These are phyloP conservation scores for Plectosphaerella plurivora DNA, from an alignment of 2,329 filamentous ascomycete genomes.

Conservation along the genomic window DNA sequence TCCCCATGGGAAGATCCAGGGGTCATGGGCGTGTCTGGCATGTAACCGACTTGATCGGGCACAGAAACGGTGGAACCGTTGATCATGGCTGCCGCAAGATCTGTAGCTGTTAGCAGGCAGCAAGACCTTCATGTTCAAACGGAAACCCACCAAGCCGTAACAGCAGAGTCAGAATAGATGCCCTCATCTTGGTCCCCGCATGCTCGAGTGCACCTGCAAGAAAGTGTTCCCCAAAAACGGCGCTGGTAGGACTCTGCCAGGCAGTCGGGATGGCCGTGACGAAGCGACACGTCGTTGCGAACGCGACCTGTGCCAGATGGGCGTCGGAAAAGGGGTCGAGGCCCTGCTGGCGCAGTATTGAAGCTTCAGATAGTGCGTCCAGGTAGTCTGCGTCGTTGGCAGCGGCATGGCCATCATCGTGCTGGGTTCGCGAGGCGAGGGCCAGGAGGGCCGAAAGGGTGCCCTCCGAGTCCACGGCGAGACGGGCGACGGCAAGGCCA, in stretches of 20 bases:
- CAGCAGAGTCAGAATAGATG: slow-evolving; percentile 12
- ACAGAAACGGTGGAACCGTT: slow-evolving; percentile 17
- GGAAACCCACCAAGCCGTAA: slow-evolving; percentile 18
- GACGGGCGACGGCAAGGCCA: slow-evolving; percentile 27
- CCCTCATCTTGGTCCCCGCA: slow-evolving; percentile 6
- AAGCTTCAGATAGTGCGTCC: slow-evolving; percentile 1
- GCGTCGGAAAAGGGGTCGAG: slow-evolving; percentile 1
- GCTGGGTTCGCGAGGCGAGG: slow-evolving; percentile 6
- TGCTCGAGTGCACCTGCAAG: background rate
- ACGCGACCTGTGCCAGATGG: slow-evolving; percentile 1
- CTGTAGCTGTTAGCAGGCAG: slow-evolving; percentile 6
- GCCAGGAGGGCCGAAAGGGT: slow-evolving; percentile 21
- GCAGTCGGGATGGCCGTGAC: slow-evolving; percentile 1
- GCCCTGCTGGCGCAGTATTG: background rate
- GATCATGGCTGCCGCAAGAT: slow-evolving; percentile 21
- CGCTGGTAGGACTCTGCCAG: slow-evolving; percentile 2
- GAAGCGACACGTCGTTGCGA: slow-evolving; percentile 5
- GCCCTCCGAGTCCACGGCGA: slow-evolving; percentile 18
- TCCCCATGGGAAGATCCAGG: slow-evolving; percentile 8
- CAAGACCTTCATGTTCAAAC: background rate
- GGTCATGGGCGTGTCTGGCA: slow-evolving; percentile 2
- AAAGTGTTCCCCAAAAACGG: slow-evolving; percentile 1
- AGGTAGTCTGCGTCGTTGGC: slow-evolving; percentile 3
- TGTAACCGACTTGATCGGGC: slow-evolving; percentile 14
- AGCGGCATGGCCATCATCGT: background rate